Percentiles rank a stretch among this genome's conserved stretches.
Evolutionary conservation across 1,284 basidiomycete genomes (phyloP).

Genomic region (Pisolithus thermaeus): DNA sequence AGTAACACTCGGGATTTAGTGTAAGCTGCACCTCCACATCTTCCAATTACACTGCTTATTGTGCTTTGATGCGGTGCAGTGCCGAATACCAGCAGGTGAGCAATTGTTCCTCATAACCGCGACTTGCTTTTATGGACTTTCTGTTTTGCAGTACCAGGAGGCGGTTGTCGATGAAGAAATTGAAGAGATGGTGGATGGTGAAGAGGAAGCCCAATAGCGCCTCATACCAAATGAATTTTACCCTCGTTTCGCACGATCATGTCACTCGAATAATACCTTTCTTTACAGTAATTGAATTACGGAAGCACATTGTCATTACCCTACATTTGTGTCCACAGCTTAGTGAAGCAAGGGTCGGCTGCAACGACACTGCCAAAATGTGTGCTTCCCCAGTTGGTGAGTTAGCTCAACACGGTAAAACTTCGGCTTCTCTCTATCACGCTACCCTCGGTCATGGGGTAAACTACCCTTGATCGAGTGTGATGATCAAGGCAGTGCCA

Average conservation of each 20-base stretch:
- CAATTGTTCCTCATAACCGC: neutral
- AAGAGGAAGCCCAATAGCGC: conserved; percentile 5
- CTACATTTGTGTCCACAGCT: neutral
- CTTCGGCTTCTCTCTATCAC: neutral
- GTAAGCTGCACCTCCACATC: conserved; percentile 38
- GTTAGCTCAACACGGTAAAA: conserved; percentile 1
- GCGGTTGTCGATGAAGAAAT: conserved; percentile 8
- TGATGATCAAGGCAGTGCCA: no score
- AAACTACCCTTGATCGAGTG: no score
- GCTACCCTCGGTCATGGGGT: no score
- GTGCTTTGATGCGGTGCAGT: conserved; percentile 7
- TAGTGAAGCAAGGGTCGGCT: neutral
- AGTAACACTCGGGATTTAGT: conserved; percentile 79
- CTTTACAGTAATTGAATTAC: neutral
- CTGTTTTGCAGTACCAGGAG: conserved; percentile 24
- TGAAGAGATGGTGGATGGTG: conserved; percentile 5
- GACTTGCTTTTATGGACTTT: neutral
- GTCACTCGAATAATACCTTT: neutral
- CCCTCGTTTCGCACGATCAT: neutral
- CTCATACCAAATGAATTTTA: neutral
- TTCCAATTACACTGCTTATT: conserved; percentile 5
- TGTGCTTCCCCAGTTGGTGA: no score
- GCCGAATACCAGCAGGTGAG: conserved; percentile 28
- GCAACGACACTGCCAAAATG: no score
- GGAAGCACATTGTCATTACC: neutral